A percentile compares a stretch with the other conserved stretches of the same genome.
Conservation (phyloP, 1,139 yeast genomes). For the Yamadazyma dendronema region DNA sequence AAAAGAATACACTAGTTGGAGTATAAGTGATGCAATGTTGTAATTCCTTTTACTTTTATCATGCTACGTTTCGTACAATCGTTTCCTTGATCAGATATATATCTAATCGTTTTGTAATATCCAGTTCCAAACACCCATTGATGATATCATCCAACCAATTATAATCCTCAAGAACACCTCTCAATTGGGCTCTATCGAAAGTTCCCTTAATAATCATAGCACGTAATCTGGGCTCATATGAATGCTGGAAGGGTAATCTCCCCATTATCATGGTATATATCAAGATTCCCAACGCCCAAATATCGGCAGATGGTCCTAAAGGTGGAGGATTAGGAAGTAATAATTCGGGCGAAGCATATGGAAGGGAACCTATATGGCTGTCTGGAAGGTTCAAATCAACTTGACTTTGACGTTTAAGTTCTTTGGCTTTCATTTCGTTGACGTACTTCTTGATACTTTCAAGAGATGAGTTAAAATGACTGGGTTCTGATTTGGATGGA, state of each 20-base stretch:
- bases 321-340: conserved; percentile 66
- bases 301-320: conserved; percentile 72
- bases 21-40: conserved; percentile 1
- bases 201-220: conserved; percentile 70
- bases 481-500: conserved; percentile 11
- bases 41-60: not conserved
- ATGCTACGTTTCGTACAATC: conserved; percentile 8
- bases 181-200: conserved; percentile 49
- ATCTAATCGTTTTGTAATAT: conserved; percentile 52
- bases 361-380: conserved; percentile 80
- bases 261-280: conserved; percentile 73
- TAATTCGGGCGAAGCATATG: conserved; percentile 89
- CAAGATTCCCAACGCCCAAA: conserved; percentile 89
- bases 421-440: conserved; percentile 16
- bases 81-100: conserved; percentile 25
- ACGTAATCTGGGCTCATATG: conserved; percentile 73
- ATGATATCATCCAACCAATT: conserved; percentile 43
- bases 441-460: conserved; percentile 17
- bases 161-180: conserved; percentile 29
- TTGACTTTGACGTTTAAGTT: conserved; percentile 18
- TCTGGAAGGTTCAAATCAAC: conserved; percentile 47
- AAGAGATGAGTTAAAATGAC: conserved; percentile 12
- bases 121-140: conserved; percentile 52
- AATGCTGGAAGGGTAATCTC: conserved; percentile 77
- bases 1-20: not conserved